Base-by-base conservation (phyloP, 495 filamentous ascomycete genomes). In the Penicillium malachiteum region DNA sequence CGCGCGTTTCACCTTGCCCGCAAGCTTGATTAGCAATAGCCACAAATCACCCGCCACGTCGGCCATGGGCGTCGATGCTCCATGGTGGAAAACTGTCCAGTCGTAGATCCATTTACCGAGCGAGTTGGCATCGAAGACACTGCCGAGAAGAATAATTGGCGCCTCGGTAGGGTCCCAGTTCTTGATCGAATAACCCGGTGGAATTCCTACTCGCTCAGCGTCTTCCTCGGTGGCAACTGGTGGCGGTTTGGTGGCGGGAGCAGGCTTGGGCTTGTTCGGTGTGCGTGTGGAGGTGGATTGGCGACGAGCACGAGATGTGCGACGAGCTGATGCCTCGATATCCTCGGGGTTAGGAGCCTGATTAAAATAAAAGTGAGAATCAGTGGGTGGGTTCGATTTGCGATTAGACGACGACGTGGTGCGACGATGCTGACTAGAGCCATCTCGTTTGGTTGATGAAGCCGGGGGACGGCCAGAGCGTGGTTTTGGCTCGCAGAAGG, bases 41-140 rank as follows among this genome's bases (percentile, higher is more conserved):
- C 94, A 98, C 57, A 98, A 75, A 65, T 97, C 92, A 66, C 94
- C 94, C 16, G 94, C 92, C 67, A 96, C 86, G 55, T 96, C 92
- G 39, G 91, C 84, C 68, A 96, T 92, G 56, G 94, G 90, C 3
- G 90, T 91, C 30, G 83, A 84, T 10, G 91, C 81, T 39, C 91
- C 91, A 59, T 95, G 88, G 70, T 88, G 86, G 76, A 90, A 97
- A 55, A 97, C 90, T 32, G 94, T 97, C 94, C 94, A 98, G 80
- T 98, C 96, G 77, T 96, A 98, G 69, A 98, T 93, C 94, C 94
- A 98, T 73, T 96, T 96, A 65, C 94, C 94, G 13, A 98, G 82
- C 17, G 90, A 95, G 81, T 96, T 96, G 71, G 94, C 90, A 66
- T 97, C 95, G 67, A 97, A 98, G 43, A 97, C 94, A 67, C 90